Evolutionary conservation across 1,284 basidiomycete species (phyloP).

Genomic region (Entoloma clypeatum): DNA sequence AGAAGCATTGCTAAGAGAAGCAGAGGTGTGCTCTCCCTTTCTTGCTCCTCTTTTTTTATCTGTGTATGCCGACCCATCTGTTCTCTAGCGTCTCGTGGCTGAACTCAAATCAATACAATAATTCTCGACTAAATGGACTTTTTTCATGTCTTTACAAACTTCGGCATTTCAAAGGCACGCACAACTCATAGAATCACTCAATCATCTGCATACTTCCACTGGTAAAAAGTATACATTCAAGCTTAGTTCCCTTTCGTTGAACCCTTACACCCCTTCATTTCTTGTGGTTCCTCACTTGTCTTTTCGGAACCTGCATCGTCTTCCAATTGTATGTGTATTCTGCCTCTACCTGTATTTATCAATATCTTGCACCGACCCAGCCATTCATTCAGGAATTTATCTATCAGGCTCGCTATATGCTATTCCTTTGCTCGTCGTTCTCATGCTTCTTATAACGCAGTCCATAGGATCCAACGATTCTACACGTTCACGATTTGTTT

Average conservation of each 20-base stretch:
- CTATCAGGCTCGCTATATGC: slow-evolving; percentile 10
- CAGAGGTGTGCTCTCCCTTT: slow-evolving; percentile 39
- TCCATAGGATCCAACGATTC: neutral
- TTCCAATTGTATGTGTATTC: slow-evolving; percentile 14
- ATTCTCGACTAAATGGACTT: slow-evolving; percentile 12
- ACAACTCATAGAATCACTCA: neutral
- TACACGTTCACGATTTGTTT: neutral
- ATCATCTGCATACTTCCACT: too few relatives aligned
- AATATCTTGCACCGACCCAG: slow-evolving; percentile 13
- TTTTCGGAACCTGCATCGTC: slow-evolving; percentile 6
- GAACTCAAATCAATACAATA: slow-evolving; percentile 33
- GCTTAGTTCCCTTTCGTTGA: neutral
- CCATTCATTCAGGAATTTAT: slow-evolving; percentile 8
- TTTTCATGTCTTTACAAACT: slow-evolving; percentile 3
- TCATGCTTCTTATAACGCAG: slow-evolving; percentile 3
- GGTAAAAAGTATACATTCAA: neutral
- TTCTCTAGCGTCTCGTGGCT: slow-evolving; percentile 32
- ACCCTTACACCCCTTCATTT: slow-evolving; percentile 8
- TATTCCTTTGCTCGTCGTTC: slow-evolving; percentile 7
- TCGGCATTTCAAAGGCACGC: neutral
- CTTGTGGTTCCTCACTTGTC: slow-evolving; percentile 2
- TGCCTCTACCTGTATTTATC: slow-evolving; percentile 15
- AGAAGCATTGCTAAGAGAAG: slow-evolving; percentile 42
- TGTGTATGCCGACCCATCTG: slow-evolving; percentile 3
- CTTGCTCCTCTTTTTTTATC: neutral